Conservation (phyloP, 164 flowering plant species). For the Magnolia sinica region DNA sequence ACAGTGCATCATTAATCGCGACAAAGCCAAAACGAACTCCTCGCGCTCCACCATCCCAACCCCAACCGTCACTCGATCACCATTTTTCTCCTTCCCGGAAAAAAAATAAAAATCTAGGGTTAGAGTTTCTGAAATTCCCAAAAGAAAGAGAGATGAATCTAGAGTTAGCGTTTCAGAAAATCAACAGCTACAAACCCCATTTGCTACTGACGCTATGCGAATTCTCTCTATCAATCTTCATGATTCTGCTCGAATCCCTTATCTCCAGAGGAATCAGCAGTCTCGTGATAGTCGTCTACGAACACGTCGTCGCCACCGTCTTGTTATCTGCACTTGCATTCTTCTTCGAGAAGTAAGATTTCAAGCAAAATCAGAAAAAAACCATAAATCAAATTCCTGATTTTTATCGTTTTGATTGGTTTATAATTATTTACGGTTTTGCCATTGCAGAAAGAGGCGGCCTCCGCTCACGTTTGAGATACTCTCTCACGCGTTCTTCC, state of each 20-base stretch:
- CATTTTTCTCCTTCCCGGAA: no score
- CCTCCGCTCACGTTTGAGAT: slow-evolving; percentile 18
- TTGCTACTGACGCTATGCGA: not conserved
- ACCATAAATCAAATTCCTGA: no score
- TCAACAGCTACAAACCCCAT: not conserved
- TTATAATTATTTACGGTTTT: no score
- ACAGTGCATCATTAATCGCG: no score
- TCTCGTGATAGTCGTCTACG: slow-evolving; percentile 9
- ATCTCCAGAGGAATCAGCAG: slow-evolving; percentile 13
- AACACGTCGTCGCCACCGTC: slow-evolving; percentile 5
- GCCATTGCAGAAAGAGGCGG: slow-evolving; percentile 10
- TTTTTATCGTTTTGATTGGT: no score
- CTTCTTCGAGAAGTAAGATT: slow-evolving; percentile 7
- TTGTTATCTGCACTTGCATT: slow-evolving; percentile 2
- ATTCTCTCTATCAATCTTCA: not conserved
- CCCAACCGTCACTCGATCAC: no score
- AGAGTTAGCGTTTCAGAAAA: not conserved
- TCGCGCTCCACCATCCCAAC: no score
- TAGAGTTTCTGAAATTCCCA: no score
- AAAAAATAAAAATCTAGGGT: no score
- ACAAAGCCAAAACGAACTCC: no score
- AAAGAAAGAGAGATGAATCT: not conserved
- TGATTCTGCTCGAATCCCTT: not conserved
- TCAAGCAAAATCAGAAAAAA: no score
- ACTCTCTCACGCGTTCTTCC: slow-evolving; percentile 15